These are phyloP conservation scores for Hypoxylon sp. DNA, from an alignment of 2,329 filamentous ascomycete species.

Conservation along the genomic window DNA sequence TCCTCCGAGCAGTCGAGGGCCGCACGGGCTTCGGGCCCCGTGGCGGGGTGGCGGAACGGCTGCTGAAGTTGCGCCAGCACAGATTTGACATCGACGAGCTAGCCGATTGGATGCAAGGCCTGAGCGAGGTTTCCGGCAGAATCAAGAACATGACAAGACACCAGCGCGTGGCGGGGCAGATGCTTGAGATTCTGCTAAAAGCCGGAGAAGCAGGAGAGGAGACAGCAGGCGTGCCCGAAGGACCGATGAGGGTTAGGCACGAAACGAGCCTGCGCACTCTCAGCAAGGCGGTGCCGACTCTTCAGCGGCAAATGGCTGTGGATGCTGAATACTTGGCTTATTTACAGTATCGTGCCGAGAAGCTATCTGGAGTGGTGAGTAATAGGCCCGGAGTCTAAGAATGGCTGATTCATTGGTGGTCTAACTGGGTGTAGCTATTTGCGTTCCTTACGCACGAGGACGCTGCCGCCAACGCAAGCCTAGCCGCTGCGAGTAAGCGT, in stretches of 20 bases:
- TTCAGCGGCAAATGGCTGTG: not conserved
- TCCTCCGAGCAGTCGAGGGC: not conserved
- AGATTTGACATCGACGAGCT: not conserved
- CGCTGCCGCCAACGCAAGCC: not conserved
- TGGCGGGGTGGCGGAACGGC: not conserved
- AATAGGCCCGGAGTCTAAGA: not conserved
- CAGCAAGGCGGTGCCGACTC: not conserved
- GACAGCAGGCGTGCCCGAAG: not conserved
- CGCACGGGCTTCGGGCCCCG: not conserved
- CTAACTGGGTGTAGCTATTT: not conserved
- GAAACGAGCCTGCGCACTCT: not conserved
- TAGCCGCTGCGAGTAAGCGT: conserved; percentile 1
- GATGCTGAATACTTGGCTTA: not conserved
- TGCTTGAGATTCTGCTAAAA: not conserved
- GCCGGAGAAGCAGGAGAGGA: not conserved
- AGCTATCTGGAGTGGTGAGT: conserved; percentile 2
- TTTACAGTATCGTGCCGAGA: not conserved
- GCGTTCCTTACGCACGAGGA: conserved; percentile 7
- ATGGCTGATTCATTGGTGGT: not conserved
- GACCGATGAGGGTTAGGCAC: not conserved
- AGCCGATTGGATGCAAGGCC: not conserved
- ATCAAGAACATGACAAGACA: conserved; percentile 1
- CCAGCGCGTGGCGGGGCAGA: not conserved
- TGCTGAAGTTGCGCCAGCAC: not conserved
- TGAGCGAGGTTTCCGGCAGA: not conserved